A percentile compares a stretch with the other conserved stretches of the same genome.
Evolutionary conservation across 2,329 filamentous ascomycete genomes (phyloP).

Genomic region (Tolypocladium sp.): DNA sequence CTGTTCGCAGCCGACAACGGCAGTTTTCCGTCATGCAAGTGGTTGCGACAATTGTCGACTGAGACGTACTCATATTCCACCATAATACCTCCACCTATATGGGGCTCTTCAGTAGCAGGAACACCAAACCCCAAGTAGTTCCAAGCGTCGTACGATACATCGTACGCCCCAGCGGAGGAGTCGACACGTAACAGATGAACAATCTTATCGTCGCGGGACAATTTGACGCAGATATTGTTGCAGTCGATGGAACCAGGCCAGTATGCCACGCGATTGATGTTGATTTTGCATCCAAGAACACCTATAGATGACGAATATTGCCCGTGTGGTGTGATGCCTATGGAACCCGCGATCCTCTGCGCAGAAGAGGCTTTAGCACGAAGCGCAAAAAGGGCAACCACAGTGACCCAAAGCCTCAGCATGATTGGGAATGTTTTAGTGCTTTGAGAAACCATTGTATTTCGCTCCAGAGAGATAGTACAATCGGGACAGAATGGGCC

Average conservation of each 20-base stretch:
- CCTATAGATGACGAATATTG: slow-evolving; percentile 48
- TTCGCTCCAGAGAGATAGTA: too few relatives aligned
- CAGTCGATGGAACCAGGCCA: slow-evolving; percentile 47
- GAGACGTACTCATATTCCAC: slow-evolving; percentile 37
- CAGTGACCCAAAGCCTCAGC: too few relatives aligned
- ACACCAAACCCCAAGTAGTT: slow-evolving; percentile 44
- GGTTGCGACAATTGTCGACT: slow-evolving; percentile 33
- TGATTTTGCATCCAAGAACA: slow-evolving; percentile 49
- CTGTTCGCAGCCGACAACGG: slow-evolving; percentile 38
- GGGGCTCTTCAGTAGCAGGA: slow-evolving; percentile 34
- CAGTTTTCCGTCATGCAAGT: slow-evolving; percentile 29
- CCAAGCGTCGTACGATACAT: slow-evolving; percentile 53
- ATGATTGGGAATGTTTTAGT: too few relatives aligned
- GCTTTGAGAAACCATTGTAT: too few relatives aligned
- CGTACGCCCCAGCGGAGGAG: slow-evolving; percentile 45
- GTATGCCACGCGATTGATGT: slow-evolving; percentile 52
- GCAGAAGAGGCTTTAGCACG: too few relatives aligned
- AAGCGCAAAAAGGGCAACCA: too few relatives aligned
- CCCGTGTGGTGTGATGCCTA: slow-evolving; percentile 41
- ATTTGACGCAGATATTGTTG: slow-evolving; percentile 44
- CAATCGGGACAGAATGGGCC: too few relatives aligned
- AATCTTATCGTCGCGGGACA: slow-evolving; percentile 37
- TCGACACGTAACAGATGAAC: slow-evolving; percentile 52
- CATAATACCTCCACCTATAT: slow-evolving; percentile 34
- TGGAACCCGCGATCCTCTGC: too few relatives aligned